These are phyloP conservation scores for Cucurbitaria berberidis DNA, from an alignment of 2,329 filamentous ascomycete genomes.

Conservation along the genomic window DNA sequence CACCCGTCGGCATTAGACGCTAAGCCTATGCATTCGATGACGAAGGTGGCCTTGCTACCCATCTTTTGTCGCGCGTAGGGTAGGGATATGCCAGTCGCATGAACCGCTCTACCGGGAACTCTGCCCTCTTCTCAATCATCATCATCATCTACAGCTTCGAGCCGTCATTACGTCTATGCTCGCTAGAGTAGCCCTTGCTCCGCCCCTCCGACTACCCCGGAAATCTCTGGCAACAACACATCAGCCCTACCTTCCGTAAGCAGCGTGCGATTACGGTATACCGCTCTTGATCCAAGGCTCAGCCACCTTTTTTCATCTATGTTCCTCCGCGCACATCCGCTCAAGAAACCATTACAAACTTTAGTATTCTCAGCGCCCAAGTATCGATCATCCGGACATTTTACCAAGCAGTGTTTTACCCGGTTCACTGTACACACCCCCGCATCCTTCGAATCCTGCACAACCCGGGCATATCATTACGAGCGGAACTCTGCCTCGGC, in stretches of 20 bases:
- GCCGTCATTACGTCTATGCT: not conserved
- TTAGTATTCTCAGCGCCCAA: constrained; percentile 13
- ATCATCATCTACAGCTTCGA: not conserved
- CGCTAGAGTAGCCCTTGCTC: constrained; percentile 4
- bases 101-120: not conserved
- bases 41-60: not conserved
- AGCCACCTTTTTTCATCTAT: constrained; percentile 26
- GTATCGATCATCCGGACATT: constrained; percentile 10
- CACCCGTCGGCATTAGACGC: not conserved
- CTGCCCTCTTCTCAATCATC: too few relatives aligned
- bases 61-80: not conserved
- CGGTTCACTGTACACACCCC: constrained; percentile 18
- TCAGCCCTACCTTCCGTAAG: not conserved
- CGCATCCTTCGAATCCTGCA: constrained; percentile 12
- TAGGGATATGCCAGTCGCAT: not conserved
- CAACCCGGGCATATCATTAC: constrained; percentile 14
- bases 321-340: constrained; percentile 31
- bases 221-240: not conserved
- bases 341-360: constrained; percentile 18
- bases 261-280: not conserved
- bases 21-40: not conserved
- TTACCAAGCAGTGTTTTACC: constrained; percentile 17
- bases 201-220: constrained; percentile 25
- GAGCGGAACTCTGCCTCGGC: constrained; percentile 5
- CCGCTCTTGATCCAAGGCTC: not conserved